These are phyloP conservation scores for Coprinellus micaceus DNA, from an alignment of 768 basidiomycete genomes.

Conservation along the genomic window DNA sequence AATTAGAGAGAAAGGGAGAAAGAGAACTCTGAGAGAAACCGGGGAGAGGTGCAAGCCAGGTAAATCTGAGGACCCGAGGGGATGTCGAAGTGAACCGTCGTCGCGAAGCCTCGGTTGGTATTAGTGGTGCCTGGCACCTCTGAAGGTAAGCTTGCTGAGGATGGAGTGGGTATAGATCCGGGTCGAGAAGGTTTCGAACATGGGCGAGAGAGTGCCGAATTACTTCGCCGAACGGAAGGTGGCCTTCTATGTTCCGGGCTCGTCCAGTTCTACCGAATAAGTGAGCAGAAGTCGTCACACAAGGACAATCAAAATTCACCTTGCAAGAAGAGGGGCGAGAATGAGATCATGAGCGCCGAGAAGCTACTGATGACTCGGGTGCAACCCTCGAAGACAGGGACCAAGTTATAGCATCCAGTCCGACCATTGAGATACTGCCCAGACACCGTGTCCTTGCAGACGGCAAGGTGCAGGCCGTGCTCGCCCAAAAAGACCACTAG, in stretches of 20 bases:
- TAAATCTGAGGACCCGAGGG: constrained; percentile 74
- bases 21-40: too few species aligned
- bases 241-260: constrained; percentile 90
- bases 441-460: constrained; percentile 74
- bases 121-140: constrained; percentile 98
- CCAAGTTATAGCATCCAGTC: constrained; percentile 90
- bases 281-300: not conserved
- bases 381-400: constrained; percentile 91
- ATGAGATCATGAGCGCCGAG: constrained; percentile 96
- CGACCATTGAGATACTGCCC: constrained; percentile 76
- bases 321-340: constrained; percentile 92
- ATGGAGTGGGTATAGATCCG: constrained; percentile 99
- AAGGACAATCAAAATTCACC: constrained; percentile 40
- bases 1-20: too few species aligned
- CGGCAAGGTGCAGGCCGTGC: constrained; percentile 70
- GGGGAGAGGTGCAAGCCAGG: too few species aligned
- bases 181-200: constrained; percentile 97
- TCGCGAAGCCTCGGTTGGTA: constrained; percentile 98
- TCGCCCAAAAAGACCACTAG: constrained; percentile 94
- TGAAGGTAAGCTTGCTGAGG: constrained; percentile 93
- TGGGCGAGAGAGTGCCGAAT: constrained; percentile 88
- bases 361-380: constrained; percentile 96
- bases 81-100: constrained; percentile 91
- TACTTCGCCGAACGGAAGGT: constrained; percentile 90
- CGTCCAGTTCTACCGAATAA: constrained; percentile 71